A percentile compares a stretch with the other conserved stretches of the same genome.
Evolutionary conservation across 768 basidiomycete genomes (phyloP).

Genomic region (Dioszegia hungarica): DNA sequence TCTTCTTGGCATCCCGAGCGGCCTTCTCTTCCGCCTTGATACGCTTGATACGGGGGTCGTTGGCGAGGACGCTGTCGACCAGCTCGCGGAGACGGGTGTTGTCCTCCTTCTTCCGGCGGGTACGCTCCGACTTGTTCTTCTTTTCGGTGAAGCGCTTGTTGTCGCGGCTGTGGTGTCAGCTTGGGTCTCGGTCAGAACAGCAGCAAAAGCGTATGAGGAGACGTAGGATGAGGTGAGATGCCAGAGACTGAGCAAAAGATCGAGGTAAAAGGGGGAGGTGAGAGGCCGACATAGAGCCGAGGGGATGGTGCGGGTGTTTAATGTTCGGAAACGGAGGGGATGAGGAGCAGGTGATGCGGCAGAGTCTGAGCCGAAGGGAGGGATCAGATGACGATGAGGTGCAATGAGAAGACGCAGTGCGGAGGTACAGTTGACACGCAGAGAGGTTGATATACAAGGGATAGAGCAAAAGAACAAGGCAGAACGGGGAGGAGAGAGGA

Average conservation of each 20-base stretch:
- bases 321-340: too few species aligned
- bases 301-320: too few species aligned
- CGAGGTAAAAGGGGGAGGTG: too few species aligned
- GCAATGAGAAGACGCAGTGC: too few species aligned
- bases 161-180: conserved; percentile 64
- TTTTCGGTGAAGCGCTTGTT: conserved; percentile 99
- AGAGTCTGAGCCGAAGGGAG: too few species aligned
- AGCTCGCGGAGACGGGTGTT: conserved; percentile 78
- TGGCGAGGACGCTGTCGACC: conserved; percentile 73
- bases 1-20: conserved; percentile 86
- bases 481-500: too few species aligned
- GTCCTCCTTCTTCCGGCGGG: conserved; percentile 94
- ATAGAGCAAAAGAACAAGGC: too few species aligned
- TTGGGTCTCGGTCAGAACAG: neutral
- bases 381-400: too few species aligned
- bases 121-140: conserved; percentile 98
- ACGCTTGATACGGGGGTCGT: conserved; percentile 92
- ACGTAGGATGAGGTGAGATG: neutral
- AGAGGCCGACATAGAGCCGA: too few species aligned
- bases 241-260: neutral
- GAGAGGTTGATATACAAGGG: too few species aligned
- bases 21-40: conserved; percentile 97
- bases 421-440: too few species aligned
- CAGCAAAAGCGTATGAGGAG: neutral
- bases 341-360: too few species aligned